Evolutionary conservation across 1,139 yeast species (phyloP).

Genomic region (Geotrichum carabidarum): DNA sequence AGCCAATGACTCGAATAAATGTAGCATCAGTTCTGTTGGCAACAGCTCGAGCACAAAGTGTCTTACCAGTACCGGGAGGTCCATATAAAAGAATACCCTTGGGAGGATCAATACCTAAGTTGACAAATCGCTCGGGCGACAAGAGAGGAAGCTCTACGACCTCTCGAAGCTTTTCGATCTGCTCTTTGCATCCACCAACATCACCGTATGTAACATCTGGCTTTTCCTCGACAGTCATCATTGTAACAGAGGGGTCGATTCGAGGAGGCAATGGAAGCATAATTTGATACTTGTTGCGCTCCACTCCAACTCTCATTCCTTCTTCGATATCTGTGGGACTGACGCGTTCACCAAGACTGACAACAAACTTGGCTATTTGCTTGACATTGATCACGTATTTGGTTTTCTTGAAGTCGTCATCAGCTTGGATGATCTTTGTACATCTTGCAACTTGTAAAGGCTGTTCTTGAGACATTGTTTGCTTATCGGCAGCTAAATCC

Average conservation of each 20-base stretch:
- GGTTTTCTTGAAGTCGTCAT: slow-evolving; percentile 69
- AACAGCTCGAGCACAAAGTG: slow-evolving; percentile 95
- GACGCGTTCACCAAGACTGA: slow-evolving; percentile 91
- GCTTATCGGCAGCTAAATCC: slow-evolving; percentile 97
- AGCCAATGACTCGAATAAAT: slow-evolving; percentile 93
- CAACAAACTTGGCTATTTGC: slow-evolving; percentile 94
- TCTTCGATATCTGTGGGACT: slow-evolving; percentile 98
- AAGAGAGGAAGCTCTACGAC: slow-evolving; percentile 93
- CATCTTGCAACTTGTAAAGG: slow-evolving; percentile 98
- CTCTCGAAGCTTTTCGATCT: slow-evolving; percentile 92
- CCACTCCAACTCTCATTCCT: slow-evolving; percentile 99
- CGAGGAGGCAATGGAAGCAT: slow-evolving; percentile 96
- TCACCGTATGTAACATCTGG: slow-evolving; percentile 83
- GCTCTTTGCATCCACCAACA: slow-evolving; percentile 97
- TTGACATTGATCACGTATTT: slow-evolving; percentile 94
- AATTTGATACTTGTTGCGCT: slow-evolving; percentile 92
- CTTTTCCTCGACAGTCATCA: slow-evolving; percentile 99
- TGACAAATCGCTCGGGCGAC: slow-evolving; percentile 93
- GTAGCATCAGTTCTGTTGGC: slow-evolving; percentile 99
- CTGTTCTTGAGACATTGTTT: slow-evolving; percentile 86
- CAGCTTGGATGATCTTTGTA: slow-evolving; percentile 81
- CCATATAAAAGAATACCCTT: slow-evolving; percentile 94
- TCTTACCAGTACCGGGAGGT: slow-evolving; percentile 98
- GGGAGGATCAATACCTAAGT: slow-evolving; percentile 96
- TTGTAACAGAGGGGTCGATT: slow-evolving; percentile 96